Percentiles rank a stretch among this genome's conserved stretches.
Evolutionary conservation across 257 asterid species (phyloP).

Genomic region (Solanum bulbocastanum): DNA sequence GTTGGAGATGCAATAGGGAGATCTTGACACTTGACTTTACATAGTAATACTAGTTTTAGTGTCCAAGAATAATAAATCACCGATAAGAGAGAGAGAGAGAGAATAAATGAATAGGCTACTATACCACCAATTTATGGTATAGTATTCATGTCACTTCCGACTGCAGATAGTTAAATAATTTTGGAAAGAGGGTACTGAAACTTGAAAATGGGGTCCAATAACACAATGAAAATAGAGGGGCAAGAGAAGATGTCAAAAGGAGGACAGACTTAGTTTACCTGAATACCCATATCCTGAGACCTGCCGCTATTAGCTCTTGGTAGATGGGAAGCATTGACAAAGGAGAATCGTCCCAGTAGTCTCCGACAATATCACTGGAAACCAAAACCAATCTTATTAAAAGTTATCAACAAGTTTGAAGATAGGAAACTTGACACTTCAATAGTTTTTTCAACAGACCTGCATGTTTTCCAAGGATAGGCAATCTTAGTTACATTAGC

Average conservation of each 20-base stretch:
- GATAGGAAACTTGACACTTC: conserved; percentile 3
- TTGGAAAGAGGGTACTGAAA: background rate
- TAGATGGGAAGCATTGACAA: conserved; percentile 87
- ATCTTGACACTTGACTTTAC: background rate
- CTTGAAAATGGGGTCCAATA: background rate
- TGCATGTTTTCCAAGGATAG: conserved; percentile 89
- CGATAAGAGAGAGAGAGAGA: background rate
- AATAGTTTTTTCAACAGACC: conserved; percentile 24
- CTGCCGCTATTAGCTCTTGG: conserved; percentile 74
- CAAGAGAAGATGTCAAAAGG: background rate
- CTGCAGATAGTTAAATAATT: background rate
- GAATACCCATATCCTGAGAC: conserved; percentile 86
- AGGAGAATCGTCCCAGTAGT: conserved; percentile 88
- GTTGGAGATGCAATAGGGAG: background rate
- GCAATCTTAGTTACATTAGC: conserved; percentile 65
- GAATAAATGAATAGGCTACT: background rate
- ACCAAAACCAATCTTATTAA: background rate
- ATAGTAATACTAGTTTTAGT: background rate
- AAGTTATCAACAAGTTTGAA: background rate
- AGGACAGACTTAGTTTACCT: conserved; percentile 35
- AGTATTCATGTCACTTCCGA: background rate
- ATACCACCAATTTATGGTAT: background rate
- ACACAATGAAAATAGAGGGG: background rate
- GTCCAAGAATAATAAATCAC: background rate
- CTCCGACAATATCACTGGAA: conserved; percentile 70